Evolutionary conservation across 352 stramenopile species (phyloP).

Genomic region (Pythium dissimile): DNA sequence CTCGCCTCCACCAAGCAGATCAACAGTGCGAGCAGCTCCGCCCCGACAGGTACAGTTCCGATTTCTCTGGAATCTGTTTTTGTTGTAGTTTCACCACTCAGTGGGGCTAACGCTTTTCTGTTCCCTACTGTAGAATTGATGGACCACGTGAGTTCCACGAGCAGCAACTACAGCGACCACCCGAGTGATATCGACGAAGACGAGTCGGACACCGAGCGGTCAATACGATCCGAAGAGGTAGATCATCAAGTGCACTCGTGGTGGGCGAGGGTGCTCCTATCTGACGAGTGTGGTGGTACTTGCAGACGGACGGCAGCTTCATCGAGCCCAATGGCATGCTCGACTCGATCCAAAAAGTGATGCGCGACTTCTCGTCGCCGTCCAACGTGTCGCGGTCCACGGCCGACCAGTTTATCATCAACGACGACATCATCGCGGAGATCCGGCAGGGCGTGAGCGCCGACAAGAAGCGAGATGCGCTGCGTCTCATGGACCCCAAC

Average conservation of each 20-base stretch:
- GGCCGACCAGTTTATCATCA: constrained; percentile 60
- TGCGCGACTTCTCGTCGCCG: constrained; percentile 52
- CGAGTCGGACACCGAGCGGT: constrained; percentile 33
- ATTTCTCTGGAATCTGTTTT: not conserved
- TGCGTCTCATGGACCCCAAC: constrained; percentile 21
- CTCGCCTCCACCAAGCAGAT: constrained; percentile 22
- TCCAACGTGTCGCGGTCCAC: constrained; percentile 20
- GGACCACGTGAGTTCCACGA: constrained; percentile 19
- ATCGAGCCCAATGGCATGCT: constrained; percentile 73
- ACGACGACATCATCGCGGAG: constrained; percentile 67
- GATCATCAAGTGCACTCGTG: not conserved
- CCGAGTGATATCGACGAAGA: constrained; percentile 16
- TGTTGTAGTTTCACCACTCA: not conserved
- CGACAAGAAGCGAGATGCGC: constrained; percentile 16
- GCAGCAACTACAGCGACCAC: constrained; percentile 27
- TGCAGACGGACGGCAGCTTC: constrained; percentile 71
- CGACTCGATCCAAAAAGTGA: constrained; percentile 79
- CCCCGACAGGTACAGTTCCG: constrained; percentile 31
- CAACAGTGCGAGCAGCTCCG: constrained; percentile 17
- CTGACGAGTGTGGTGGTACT: too few relatives aligned
- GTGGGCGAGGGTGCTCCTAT: too few relatives aligned
- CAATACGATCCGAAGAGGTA: constrained; percentile 77
- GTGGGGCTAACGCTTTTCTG: not conserved
- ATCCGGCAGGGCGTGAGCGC: constrained; percentile 33
- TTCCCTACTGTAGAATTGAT: constrained; percentile 14